These are phyloP conservation scores for Calonectria leucothoes DNA, from an alignment of 2,329 filamentous ascomycete genomes.

Conservation along the genomic window DNA sequence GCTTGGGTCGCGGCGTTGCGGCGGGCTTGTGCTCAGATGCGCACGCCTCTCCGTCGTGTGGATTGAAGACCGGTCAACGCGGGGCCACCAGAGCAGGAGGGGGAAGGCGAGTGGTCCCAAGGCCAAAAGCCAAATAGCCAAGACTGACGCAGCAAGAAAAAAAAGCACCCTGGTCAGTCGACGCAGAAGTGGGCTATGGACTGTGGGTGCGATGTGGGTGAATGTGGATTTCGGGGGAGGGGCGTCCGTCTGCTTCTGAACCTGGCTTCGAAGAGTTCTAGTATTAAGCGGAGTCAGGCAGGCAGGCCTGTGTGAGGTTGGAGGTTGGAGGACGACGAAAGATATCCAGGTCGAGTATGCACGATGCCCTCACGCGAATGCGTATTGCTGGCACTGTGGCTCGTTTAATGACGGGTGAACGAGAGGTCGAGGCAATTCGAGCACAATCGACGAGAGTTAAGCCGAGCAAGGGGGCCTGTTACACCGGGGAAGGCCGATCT, in stretches of 20 bases:
- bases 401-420: not conserved
- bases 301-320: not conserved
- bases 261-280: conserved; percentile 36
- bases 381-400: not conserved
- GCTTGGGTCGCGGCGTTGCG: conserved; percentile 42
- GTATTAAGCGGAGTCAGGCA: conserved; percentile 30
- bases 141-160: conserved; percentile 10
- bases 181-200: conserved; percentile 13
- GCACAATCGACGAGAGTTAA: conserved; percentile 3
- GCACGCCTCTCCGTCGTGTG: conserved; percentile 34
- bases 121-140: conserved; percentile 14
- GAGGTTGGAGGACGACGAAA: not conserved
- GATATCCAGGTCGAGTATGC: not conserved
- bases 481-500: conserved; percentile 38
- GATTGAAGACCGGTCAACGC: conserved; percentile 31
- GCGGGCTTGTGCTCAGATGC: conserved; percentile 29
- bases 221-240: conserved; percentile 40
- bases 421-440: not conserved
- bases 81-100: conserved; percentile 32
- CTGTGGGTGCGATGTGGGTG: conserved; percentile 37
- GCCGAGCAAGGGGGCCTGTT: conserved; percentile 29
- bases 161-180: conserved; percentile 21
- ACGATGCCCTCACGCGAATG: not conserved
- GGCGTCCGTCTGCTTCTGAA: conserved; percentile 26
- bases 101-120: conserved; percentile 11